phyloP scores from a whole-genome alignment of 2,329 filamentous ascomycete species.

The Ceratocystis diversiconidia region DNA sequence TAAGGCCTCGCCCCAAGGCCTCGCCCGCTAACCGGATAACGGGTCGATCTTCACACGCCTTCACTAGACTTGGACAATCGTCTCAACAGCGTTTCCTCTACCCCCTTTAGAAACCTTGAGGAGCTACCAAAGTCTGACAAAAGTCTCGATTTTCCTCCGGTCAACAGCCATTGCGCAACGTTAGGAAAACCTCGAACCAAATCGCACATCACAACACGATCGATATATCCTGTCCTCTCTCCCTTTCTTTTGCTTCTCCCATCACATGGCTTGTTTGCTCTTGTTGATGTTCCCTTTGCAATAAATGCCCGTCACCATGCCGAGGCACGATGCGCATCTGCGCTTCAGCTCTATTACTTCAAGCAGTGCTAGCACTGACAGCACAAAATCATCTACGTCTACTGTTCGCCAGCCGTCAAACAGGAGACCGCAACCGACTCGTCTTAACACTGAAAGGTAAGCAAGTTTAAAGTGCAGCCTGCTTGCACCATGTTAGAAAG shows the following conservation, averaged over 20 bases:
- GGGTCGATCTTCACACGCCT: background rate
- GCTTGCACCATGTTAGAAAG: no score
- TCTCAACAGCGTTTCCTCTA: background rate
- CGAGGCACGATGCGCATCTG: conserved; percentile 47
- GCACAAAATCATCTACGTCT: conserved; percentile 46
- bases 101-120: background rate
- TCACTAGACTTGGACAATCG: background rate
- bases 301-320: conserved; percentile 37
- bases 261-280: conserved; percentile 4
- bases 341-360: conserved; percentile 50
- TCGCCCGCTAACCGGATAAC: background rate
- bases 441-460: conserved; percentile 26
- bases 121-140: background rate
- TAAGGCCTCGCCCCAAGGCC: background rate
- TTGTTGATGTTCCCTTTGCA: background rate
- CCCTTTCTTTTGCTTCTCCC: background rate
- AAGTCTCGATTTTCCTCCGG: no score
- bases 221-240: background rate
- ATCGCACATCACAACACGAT: no score
- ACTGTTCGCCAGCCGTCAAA: conserved; percentile 35
- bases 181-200: no score
- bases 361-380: conserved; percentile 47
- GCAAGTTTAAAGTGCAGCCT: background rate
- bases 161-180: no score
- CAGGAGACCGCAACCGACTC: conserved; percentile 22